Evolutionary conservation across 2,329 filamentous ascomycete species (phyloP), one percentile per base, ranked within the genome.

Genomic region (Tolypocladium guangdongense): DNA sequence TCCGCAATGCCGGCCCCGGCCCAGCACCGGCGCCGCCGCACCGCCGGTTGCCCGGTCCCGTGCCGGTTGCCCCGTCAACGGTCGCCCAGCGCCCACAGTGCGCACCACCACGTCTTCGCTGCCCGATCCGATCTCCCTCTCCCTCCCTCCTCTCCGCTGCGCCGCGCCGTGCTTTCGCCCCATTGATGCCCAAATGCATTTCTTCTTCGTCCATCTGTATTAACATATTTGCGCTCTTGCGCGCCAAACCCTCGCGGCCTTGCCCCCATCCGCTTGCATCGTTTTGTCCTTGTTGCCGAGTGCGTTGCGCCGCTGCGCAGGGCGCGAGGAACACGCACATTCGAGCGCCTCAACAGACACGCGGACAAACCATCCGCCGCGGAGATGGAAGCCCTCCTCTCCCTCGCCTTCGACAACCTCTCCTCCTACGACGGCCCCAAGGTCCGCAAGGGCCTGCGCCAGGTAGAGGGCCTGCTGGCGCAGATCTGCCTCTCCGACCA

Each of bases 351-450:
- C 39, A 10, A 20, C 24, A 35, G 43, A 46, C 27, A n/a, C 43
- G 43, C 43, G 24, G 41, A 46, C 24, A n/a, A 32, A 6, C n/a
- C 8, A 18, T 24, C 7, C 14, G 16, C 27, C 2, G 2, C 43
- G 18, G 12, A 30, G 20, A 97, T 97, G 93, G 93, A 97, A 75
- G 84, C 88, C 51, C 81, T 97, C 32, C 78, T 97, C 53, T 95
- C 90, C 46, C 84, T 95, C 68, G 90, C 92, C 56, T 97, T 97
- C 72, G 91, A 96, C 75, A 95, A 95, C 72, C 86, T 96, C 59
- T 95, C 91, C 56, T 96, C 91, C 49, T 91, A 91, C 69, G 90
- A 96, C 63, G 84, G 85, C 54, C 78, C 80, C 68, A 96, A 96
- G 74, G 88, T 97, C 66, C 86, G 90, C 62, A 97, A 96, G 74